A percentile compares a stretch with the other conserved stretches of the same genome.
Conservation (phyloP, 257 asterid genomes). For the Cynanchum wilfordii region DNA sequence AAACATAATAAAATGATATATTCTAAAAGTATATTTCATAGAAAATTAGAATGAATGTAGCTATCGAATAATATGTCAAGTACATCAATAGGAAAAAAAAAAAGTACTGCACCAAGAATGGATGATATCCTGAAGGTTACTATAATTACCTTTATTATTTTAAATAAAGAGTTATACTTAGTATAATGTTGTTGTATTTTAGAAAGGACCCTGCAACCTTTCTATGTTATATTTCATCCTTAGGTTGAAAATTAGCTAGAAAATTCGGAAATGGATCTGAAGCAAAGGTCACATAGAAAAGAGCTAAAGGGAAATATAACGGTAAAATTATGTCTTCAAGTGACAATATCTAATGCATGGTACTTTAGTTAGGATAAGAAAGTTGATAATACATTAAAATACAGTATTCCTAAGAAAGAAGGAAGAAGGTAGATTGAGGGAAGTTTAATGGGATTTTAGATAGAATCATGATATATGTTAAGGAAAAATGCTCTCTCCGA, state of each 20-base stretch:
- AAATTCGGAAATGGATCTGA: neutral
- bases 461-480: neutral
- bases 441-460: neutral
- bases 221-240: neutral
- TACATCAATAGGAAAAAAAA: too few relatives aligned
- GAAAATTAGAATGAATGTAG: neutral
- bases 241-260: too few relatives aligned
- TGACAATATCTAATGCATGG: neutral
- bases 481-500: neutral
- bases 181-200: too few relatives aligned
- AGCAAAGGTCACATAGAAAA: neutral
- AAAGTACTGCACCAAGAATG: neutral
- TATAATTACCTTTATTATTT: too few relatives aligned
- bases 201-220: neutral
- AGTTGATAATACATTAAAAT: neutral
- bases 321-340: conserved; percentile 1
- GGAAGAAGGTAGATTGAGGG: neutral
- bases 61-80: neutral
- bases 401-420: too few relatives aligned
- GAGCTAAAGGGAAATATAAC: neutral
- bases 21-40: neutral
- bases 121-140: neutral
- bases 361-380: neutral
- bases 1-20: too few relatives aligned
- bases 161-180: too few relatives aligned